Conservation (phyloP, 2,329 filamentous ascomycete genomes). For the Thermoascus crustaceus region DNA sequence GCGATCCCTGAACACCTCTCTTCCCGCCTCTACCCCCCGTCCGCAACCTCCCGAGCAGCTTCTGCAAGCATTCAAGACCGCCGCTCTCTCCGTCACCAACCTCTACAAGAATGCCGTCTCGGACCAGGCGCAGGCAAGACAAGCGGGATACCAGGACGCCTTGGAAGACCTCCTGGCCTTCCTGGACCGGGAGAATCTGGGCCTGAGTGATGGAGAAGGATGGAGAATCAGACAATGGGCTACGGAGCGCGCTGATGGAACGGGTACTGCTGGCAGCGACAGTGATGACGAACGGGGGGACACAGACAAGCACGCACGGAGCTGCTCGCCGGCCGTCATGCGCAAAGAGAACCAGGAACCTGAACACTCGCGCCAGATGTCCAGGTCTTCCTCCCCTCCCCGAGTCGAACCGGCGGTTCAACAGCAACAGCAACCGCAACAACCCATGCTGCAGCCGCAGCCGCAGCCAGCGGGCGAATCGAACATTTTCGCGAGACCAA, state of each 20-base stretch:
- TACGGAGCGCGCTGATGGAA: conserved; percentile 39
- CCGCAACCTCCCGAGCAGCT: conserved; percentile 48
- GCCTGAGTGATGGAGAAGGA: conserved; percentile 70
- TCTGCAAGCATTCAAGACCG: conserved; percentile 82
- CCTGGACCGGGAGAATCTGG: conserved; percentile 72
- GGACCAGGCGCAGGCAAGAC: conserved; percentile 65
- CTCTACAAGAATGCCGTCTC: conserved; percentile 86
- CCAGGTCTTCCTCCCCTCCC: conserved; percentile 22
- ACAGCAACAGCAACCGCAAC: conserved; percentile 12
- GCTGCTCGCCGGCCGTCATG: conserved; percentile 25
- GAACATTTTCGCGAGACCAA: conserved; percentile 18
- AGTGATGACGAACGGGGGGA: conserved; percentile 38
- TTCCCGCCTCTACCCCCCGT: conserved; percentile 46
- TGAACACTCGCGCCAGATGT: conserved; percentile 18
- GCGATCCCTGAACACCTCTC: conserved; percentile 54
- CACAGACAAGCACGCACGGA: conserved; percentile 28
- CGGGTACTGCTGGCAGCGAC: conserved; percentile 29
- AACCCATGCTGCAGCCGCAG: conserved; percentile 7
- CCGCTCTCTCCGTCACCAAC: conserved; percentile 88
- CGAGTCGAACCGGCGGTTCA: conserved; percentile 18
- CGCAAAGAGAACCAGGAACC: conserved; percentile 26
- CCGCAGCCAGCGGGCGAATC: conserved; percentile 15
- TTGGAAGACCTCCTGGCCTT: conserved; percentile 82
- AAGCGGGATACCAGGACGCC: conserved; percentile 87
- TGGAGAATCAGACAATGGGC: conserved; percentile 57